phyloP scores from a whole-genome alignment of 352 stramenopile species.

The Phytophthora citrophthora region DNA sequence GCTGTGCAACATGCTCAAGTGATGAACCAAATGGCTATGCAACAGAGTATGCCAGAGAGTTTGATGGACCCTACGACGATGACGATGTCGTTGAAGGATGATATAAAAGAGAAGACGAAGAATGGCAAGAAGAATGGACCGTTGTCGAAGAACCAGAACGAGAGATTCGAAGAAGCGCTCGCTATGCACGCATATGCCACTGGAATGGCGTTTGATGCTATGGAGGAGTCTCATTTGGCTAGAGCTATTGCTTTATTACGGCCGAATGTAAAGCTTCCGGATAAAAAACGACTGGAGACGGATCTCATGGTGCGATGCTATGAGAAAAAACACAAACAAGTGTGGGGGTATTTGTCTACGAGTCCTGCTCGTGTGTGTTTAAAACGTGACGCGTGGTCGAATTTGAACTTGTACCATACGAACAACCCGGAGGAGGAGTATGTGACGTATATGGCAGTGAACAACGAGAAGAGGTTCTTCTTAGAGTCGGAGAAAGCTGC shows the following conservation, averaged over 20 bases:
- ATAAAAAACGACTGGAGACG: constrained; percentile 73
- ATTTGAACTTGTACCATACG: constrained; percentile 78
- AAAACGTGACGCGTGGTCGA: constrained; percentile 83
- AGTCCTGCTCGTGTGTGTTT: constrained; percentile 68
- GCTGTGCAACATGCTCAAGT: constrained; percentile 65
- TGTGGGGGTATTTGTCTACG: constrained; percentile 78
- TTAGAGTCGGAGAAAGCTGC: constrained; percentile 77
- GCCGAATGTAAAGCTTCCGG: constrained; percentile 62
- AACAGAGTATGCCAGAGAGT: constrained; percentile 70
- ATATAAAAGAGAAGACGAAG: constrained; percentile 46
- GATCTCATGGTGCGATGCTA: constrained; percentile 76
- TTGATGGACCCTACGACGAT: constrained; percentile 70
- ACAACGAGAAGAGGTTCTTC: constrained; percentile 82
- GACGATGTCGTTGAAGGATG: constrained; percentile 57
- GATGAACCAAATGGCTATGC: constrained; percentile 82
- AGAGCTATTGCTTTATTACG: constrained; percentile 67
- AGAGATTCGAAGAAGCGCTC: constrained; percentile 79
- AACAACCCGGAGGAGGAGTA: constrained; percentile 71
- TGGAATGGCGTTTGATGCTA: constrained; percentile 77
- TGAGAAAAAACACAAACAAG: constrained; percentile 88
- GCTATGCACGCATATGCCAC: constrained; percentile 86
- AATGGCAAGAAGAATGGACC: constrained; percentile 51
- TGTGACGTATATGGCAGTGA: constrained; percentile 84
- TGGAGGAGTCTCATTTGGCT: constrained; percentile 76
- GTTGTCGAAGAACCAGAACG: constrained; percentile 68